Conservation (phyloP, 176 grass and related monocot species). For the Lolium multiflorum region DNA sequence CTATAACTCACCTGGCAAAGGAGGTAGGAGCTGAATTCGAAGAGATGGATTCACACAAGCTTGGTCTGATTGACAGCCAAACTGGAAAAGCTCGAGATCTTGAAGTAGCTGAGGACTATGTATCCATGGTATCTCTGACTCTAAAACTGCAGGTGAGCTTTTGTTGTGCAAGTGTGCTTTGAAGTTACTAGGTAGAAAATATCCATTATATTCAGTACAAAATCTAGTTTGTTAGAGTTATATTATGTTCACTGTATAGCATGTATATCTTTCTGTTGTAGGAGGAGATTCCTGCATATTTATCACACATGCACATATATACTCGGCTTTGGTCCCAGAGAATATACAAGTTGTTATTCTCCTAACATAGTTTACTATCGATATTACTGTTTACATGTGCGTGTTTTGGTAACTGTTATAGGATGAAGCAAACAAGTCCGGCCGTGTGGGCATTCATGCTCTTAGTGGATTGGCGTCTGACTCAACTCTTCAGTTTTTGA, state of each 20-base stretch:
- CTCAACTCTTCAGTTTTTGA: constrained; percentile 63
- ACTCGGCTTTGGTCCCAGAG: no score
- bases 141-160: constrained; percentile 64
- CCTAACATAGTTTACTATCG: no score
- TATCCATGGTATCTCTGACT: constrained; percentile 71
- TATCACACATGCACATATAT: no score
- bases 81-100: constrained; percentile 64
- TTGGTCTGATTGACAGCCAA: constrained; percentile 70
- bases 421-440: constrained; percentile 69
- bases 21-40: constrained; percentile 78
- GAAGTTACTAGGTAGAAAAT: constrained; percentile 1
- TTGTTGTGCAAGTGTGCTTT: constrained; percentile 22
- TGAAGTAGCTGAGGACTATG: constrained; percentile 79
- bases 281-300: no score
- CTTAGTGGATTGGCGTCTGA: constrained; percentile 66
- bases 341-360: no score
- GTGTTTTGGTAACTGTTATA: constrained; percentile 42
- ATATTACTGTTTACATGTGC: not conserved
- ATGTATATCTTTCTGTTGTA: no score
- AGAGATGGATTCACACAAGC: constrained; percentile 76
- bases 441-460: constrained; percentile 59
- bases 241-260: no score
- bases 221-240: not conserved
- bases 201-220: not conserved
- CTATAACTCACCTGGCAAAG: constrained; percentile 77